Base-by-base conservation (phyloP, 176 grass and related monocot genomes). In the Coix lacrymajobi region DNA sequence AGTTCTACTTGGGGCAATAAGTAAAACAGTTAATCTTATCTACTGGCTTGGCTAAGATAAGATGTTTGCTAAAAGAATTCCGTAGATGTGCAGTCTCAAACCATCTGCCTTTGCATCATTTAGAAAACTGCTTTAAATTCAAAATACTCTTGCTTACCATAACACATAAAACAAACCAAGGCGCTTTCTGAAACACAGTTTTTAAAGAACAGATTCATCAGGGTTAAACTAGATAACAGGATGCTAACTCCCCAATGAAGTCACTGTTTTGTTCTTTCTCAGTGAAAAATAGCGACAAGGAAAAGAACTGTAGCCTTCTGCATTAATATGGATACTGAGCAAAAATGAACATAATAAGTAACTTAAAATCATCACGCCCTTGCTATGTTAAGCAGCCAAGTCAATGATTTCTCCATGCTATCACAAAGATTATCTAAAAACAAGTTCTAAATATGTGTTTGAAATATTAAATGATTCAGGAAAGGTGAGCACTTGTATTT, bases 201-300 rank as follows among this genome's bases (percentile, higher is more conserved):
- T 37, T 67, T 6, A 73, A 73, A 6, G n/a, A 11, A 28, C 38
- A 65, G 7, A 15, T 31, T 87, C 11, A 72, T 87, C 11, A 72
- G n/a, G 7, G 16, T 17, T 85, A 78, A n/a, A 78, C 76, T 73
- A 75, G 25, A 73, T 31, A 57, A 86, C 34, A 86, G 28, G 61
- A 66, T 44, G 16, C 39, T 1, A 60, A 8, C 16, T 15, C 7
- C 20, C 9, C 1, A 30, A 31, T 37, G 44, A 80, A 65, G 9
- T 26, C 19, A 56, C 12, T 41, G 64, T 78, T 43, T 19, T 36
- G 30, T 57, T 63, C 43, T 40, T 74, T 65, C 20, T 81, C 31
- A 63, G 17, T 67, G 32, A 31, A 19, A 57, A 75, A 51, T 79
- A 52, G 31, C 10, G 67, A 73, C 22, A 78, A 20, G 10, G 15